Base-by-base conservation (phyloP, 2,329 filamentous ascomycete genomes). In the Penicillium glabrum region DNA sequence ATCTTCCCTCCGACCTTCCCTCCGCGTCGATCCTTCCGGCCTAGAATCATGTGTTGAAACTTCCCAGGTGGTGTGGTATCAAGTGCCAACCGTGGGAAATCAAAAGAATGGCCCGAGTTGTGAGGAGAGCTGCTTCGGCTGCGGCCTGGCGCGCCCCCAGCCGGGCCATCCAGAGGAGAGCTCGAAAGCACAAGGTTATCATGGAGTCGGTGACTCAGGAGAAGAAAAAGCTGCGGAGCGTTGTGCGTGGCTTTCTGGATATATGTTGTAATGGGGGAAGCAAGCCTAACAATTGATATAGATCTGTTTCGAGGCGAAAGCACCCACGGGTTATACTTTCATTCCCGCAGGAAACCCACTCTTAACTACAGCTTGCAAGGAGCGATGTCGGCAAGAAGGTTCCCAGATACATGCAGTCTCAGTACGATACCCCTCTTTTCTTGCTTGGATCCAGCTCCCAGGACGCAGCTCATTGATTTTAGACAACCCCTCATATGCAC, bases 241-340 rank as follows among this genome's bases (percentile, higher is more conserved):
- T 79, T 54, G 79, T 81, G 73, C 67, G 79, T 67, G 46, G 6
- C 21, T 45, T 8, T 46, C 26, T 37, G 31, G 2, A 19, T n/a
- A 53, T 51, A 19, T 51, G 54, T 46, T 47, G 48, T n/a, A 27
- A 37, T 43, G 46, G 57, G 14, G 14, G 11, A 24, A 61, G 21
- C 14, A 23, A 61, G 29, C 69, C 72, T 77, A 67, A 80, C 73
- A 56, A 60, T 53, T 29, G 35, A 53, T 39, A 51, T 69, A 86
- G 84, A 78, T 83, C 44, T 81, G 81, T 21, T 85, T 84, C 62
- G 77, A 80, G 57, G 73, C 77, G n/a, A 75, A 80, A 61, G 77
- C 85, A 23, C 84, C 84, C 10, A 71, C 72, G 47, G 85, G 84
- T n/a, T 87, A 86, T 67, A 83, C 80, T 0, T 87, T 86, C 64